Evolutionary conservation across 768 basidiomycete genomes (phyloP).

Genomic region (Amanita exitialis): DNA sequence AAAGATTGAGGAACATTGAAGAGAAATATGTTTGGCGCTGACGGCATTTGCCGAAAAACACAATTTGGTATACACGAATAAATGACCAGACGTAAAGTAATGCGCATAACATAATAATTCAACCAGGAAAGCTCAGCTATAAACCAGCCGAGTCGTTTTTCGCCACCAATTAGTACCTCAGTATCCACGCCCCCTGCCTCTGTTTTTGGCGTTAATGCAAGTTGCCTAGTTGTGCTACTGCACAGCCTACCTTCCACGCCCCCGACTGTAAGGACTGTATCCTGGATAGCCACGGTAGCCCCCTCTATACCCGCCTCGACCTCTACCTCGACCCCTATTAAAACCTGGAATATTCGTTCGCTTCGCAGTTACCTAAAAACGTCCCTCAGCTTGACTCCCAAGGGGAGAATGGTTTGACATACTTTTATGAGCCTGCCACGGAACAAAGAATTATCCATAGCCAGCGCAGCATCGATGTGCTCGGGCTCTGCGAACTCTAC

Average conservation of each 20-base stretch:
- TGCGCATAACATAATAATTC: neutral
- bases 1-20: neutral
- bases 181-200: constrained; percentile 62
- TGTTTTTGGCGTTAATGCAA: constrained; percentile 9
- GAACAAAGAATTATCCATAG: constrained; percentile 95
- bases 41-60: constrained; percentile 2
- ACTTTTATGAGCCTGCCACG: constrained; percentile 90
- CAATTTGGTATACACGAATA: constrained; percentile 9
- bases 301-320: constrained; percentile 43
- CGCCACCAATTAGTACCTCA: constrained; percentile 37
- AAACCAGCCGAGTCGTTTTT: constrained; percentile 1
- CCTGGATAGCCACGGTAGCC: constrained; percentile 26
- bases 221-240: neutral
- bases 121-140: constrained; percentile 6
- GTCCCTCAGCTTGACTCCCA: neutral
- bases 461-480: constrained; percentile 81
- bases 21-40: neutral
- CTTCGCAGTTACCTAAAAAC: constrained; percentile 78
- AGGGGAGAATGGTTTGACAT: neutral
- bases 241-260: constrained; percentile 60
- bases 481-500: constrained; percentile 96
- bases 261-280: constrained; percentile 53
- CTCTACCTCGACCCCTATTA: constrained; percentile 74
- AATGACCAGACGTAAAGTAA: constrained; percentile 1
- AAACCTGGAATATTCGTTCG: constrained; percentile 94